phyloP scores from a whole-genome alignment of 1,284 basidiomycete species.

The Crepidotus sp. region DNA sequence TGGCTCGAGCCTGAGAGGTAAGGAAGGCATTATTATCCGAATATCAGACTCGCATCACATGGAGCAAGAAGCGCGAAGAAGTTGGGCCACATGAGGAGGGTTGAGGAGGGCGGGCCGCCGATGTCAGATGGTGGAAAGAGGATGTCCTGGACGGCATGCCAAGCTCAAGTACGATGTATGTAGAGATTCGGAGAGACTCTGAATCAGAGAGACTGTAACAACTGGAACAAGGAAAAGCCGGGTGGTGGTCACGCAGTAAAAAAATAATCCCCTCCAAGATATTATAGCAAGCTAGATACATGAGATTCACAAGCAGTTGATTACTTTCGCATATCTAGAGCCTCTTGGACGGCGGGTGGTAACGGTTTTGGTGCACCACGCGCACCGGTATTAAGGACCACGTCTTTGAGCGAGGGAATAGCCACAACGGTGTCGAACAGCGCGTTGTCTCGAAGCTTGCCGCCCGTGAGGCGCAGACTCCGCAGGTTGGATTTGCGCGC shows the following conservation, averaged over 20 bases:
- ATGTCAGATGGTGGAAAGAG: background rate
- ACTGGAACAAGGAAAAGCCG: too few species aligned
- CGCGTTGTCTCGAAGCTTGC: background rate
- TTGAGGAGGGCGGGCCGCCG: background rate
- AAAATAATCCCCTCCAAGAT: too few species aligned
- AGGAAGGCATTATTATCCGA: background rate
- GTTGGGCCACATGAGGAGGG: slow-evolving; percentile 3
- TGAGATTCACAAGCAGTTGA: too few species aligned
- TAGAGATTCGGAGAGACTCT: too few species aligned
- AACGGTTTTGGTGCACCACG: background rate
- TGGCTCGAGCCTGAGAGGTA: background rate
- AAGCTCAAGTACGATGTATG: too few species aligned
- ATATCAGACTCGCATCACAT: slow-evolving; percentile 11
- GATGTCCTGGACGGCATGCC: background rate
- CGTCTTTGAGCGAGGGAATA: slow-evolving; percentile 13
- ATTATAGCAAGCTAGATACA: too few species aligned
- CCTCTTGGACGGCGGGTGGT: slow-evolving; percentile 1
- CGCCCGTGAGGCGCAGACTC: slow-evolving; percentile 4
- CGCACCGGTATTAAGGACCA: background rate
- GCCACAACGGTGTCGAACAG: slow-evolving; percentile 10
- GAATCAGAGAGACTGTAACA: too few species aligned
- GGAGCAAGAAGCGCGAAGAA: slow-evolving; percentile 2
- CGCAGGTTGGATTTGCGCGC: slow-evolving; percentile 7
- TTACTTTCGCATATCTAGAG: slow-evolving; percentile 9
- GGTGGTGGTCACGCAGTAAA: too few species aligned